Percentiles rank a stretch among this genome's conserved stretches.
Conservation (phyloP, 768 basidiomycete species). For the Lentinula edodes region DNA sequence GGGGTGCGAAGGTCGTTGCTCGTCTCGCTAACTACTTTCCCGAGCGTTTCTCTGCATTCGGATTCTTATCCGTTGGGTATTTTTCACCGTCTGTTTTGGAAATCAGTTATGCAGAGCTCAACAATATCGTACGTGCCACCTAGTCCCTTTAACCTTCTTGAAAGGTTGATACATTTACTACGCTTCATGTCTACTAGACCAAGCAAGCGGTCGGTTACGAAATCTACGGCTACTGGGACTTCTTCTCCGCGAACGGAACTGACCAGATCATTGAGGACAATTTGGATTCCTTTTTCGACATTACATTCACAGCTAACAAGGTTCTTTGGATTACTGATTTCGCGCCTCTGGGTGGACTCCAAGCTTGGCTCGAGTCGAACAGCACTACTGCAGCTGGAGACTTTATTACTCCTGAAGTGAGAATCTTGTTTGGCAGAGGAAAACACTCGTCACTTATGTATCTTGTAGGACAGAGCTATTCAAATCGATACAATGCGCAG, state of each 20-base stretch:
- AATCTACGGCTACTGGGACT: constrained; percentile 37
- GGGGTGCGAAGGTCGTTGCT: constrained; percentile 30
- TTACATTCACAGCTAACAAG: constrained; percentile 27
- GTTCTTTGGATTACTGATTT: constrained; percentile 30
- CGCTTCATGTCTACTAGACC: constrained; percentile 13
- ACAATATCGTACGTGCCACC: constrained; percentile 16
- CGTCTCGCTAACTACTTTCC: constrained; percentile 35
- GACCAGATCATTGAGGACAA: constrained; percentile 25
- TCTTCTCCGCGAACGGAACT: constrained; percentile 25
- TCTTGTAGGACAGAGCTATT: background rate
- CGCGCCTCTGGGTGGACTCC: constrained; percentile 29
- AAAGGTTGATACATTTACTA: no score
- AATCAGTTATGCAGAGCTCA: constrained; percentile 18
- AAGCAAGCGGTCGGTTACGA: constrained; percentile 24
- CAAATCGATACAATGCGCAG: background rate
- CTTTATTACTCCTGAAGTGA: background rate
- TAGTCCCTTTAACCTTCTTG: background rate
- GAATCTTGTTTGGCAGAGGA: background rate
- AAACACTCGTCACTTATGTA: background rate
- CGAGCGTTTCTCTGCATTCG: constrained; percentile 35
- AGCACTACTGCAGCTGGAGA: constrained; percentile 14
- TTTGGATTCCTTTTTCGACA: constrained; percentile 34
- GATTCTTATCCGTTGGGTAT: constrained; percentile 30
- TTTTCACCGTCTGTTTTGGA: constrained; percentile 14
- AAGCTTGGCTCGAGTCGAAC: constrained; percentile 24